Evolutionary conservation across 345 rosid species (phyloP).

Genomic region (Citrus maxima): DNA sequence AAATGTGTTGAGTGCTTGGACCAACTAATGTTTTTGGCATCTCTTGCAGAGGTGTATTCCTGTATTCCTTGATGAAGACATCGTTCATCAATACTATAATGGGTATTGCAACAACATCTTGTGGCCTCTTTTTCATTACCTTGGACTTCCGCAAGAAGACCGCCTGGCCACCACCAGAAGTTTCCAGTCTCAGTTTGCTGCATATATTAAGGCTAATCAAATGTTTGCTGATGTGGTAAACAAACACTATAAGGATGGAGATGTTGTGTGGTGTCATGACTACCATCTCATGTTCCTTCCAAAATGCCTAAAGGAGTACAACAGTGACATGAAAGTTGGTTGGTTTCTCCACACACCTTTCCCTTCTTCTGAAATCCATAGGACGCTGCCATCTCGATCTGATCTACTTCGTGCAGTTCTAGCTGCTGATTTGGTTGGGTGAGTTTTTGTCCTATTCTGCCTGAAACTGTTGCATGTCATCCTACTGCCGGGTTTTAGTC

Average conservation of each 20-base stretch:
- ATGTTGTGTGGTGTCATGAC: conserved; percentile 99
- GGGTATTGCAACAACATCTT: conserved; percentile 98
- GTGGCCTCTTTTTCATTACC: conserved; percentile 99
- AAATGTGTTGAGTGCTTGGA: background rate
- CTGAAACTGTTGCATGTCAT: background rate
- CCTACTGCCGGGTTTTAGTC: conserved; percentile 1
- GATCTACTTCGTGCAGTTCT: conserved; percentile 94
- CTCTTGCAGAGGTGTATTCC: conserved; percentile 90
- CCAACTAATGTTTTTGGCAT: conserved; percentile 7
- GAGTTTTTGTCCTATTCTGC: conserved; percentile 25
- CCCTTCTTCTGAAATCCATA: conserved; percentile 98
- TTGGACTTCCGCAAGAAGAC: conserved; percentile 99
- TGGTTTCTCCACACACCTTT: conserved; percentile 99
- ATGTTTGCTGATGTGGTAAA: conserved; percentile 99
- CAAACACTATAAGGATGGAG: conserved; percentile 91
- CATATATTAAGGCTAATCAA: conserved; percentile 94
- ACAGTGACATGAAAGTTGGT: conserved; percentile 92
- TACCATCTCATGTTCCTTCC: conserved; percentile 99
- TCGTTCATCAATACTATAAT: conserved; percentile 97
- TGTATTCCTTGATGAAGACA: conserved; percentile 97
- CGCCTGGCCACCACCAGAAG: conserved; percentile 98
- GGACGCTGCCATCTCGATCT: conserved; percentile 94
- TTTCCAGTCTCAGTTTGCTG: conserved; percentile 95
- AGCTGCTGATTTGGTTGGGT: conserved; percentile 99
- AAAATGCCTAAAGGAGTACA: conserved; percentile 80